phyloP scores from a whole-genome alignment of 2,329 filamentous ascomycete genomes.

The Scedosporium apiospermum region DNA sequence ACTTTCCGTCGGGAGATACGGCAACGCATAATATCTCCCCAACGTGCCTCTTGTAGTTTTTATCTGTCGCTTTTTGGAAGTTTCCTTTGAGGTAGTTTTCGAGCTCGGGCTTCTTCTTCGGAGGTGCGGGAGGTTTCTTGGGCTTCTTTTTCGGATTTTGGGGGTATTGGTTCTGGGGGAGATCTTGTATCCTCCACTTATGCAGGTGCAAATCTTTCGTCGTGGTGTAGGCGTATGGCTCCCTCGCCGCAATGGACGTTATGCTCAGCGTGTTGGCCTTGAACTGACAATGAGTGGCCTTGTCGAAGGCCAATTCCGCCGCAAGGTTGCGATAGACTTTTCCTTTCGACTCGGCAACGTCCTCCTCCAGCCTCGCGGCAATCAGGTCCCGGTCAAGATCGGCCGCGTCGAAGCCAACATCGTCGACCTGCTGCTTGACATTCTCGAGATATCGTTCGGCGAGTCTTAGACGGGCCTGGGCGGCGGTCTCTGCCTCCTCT shows the following conservation, averaged over 20 bases:
- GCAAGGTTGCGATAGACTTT: constrained; percentile 77
- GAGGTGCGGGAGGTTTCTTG: constrained; percentile 47
- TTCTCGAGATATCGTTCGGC: constrained; percentile 92
- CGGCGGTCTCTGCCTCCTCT: constrained; percentile 79
- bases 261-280: constrained; percentile 68
- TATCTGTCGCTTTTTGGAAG: constrained; percentile 49
- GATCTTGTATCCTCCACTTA: constrained; percentile 78
- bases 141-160: constrained; percentile 49
- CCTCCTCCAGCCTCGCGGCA: constrained; percentile 80
- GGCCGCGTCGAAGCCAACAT: constrained; percentile 79
- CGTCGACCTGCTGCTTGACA: constrained; percentile 72
- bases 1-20: constrained; percentile 82
- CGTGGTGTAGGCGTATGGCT: constrained; percentile 79
- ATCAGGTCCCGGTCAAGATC: constrained; percentile 91
- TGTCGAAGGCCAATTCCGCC: constrained; percentile 58
- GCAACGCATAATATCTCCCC: constrained; percentile 75
- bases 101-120: constrained; percentile 52
- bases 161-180: constrained; percentile 49
- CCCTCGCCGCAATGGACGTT: constrained; percentile 69
- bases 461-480: constrained; percentile 74
- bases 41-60: constrained; percentile 66
- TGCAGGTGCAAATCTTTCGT: constrained; percentile 76
- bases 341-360: constrained; percentile 86
- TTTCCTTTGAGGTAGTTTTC: constrained; percentile 55
- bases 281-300: constrained; percentile 62